These are phyloP conservation scores for Psophocarpus tetragonolobus DNA, from an alignment of 306 rosid genomes.

Conservation along the genomic window DNA sequence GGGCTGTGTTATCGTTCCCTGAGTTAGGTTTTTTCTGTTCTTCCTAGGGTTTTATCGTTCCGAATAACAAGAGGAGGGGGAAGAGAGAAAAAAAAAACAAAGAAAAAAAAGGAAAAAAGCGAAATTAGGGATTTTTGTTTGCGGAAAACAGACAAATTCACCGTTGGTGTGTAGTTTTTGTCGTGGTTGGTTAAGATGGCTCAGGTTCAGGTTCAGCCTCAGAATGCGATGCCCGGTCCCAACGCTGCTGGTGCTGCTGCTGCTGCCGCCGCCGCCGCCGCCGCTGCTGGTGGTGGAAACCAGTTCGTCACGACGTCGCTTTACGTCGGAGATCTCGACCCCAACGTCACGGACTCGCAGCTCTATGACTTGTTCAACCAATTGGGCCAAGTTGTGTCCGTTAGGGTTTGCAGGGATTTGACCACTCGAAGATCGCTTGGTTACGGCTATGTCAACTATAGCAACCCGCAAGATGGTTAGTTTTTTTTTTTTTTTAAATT, in stretches of 20 bases:
- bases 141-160: background rate
- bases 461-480: slow-evolving; percentile 83
- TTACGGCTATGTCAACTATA: slow-evolving; percentile 89
- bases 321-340: slow-evolving; percentile 95
- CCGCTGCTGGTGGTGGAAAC: slow-evolving; percentile 48
- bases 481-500: background rate
- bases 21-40: slow-evolving; percentile 36
- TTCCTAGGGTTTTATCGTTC: slow-evolving; percentile 52
- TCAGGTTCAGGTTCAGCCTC: slow-evolving; percentile 84
- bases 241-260: slow-evolving; percentile 46
- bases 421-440: slow-evolving; percentile 87
- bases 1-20: background rate
- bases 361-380: slow-evolving; percentile 88
- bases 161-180: slow-evolving; percentile 7
- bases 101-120: background rate
- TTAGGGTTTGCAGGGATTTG: slow-evolving; percentile 98
- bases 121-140: slow-evolving; percentile 5
- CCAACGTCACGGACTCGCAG: slow-evolving; percentile 81
- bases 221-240: slow-evolving; percentile 64
- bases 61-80: slow-evolving; percentile 96
- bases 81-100: slow-evolving; percentile 43
- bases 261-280: slow-evolving; percentile 39
- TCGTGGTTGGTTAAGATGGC: slow-evolving; percentile 59
- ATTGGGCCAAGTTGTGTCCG: slow-evolving; percentile 92
- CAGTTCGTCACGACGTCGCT: slow-evolving; percentile 90